Evolutionary conservation across 2,329 filamentous ascomycete species (phyloP), one percentile per base, ranked within the genome.

Genomic region (Aspergillus puulaauensis): DNA sequence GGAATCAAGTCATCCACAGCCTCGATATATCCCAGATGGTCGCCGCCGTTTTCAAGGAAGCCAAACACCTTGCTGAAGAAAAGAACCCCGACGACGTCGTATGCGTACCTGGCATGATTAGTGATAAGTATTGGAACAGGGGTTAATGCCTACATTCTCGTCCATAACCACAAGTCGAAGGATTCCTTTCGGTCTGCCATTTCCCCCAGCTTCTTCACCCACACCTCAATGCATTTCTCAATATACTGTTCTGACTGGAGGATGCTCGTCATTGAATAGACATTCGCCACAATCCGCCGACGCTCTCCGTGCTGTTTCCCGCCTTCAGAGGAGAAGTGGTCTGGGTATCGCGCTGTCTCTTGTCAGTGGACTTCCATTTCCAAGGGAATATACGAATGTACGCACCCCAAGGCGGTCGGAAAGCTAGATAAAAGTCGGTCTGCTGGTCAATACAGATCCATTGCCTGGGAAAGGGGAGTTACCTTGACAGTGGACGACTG

Each of bases 31-130:
- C 69, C 69, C 23, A 73, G 71, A 54, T 76, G 64, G 58, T 81
- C 78, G 2, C 62, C 55, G 2, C 72, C 68, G 6, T 69, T 61
- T 24, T 78, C 65, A 54, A 80, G 66, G 60, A 79, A 80, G 3
- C 78, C 77, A 51, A 79, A 76, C 52, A 70, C 70, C 11, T 69
- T 67, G 19, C 77, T 73, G 46, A 78, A 80, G 21, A 70, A 74
- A 17, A 78, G 60, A 27, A 72, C 71, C n/a, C 77, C 75, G 17
- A 78, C 68, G n/a, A 78, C 70, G 53, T 80, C 77, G 68, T 76
- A 79, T 3, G 77, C 67, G 57, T 71, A 76, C 71, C 72, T 74
- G 46, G 17, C 24, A 35, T 19, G 19, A 19, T 19, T 19, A 19
- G 19, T 2, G 19, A 19, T 19, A 19, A 19, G 19, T 19, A 19